Base-by-base conservation (phyloP, 2,329 filamentous ascomycete species). In the Mollisia scopiformis region DNA sequence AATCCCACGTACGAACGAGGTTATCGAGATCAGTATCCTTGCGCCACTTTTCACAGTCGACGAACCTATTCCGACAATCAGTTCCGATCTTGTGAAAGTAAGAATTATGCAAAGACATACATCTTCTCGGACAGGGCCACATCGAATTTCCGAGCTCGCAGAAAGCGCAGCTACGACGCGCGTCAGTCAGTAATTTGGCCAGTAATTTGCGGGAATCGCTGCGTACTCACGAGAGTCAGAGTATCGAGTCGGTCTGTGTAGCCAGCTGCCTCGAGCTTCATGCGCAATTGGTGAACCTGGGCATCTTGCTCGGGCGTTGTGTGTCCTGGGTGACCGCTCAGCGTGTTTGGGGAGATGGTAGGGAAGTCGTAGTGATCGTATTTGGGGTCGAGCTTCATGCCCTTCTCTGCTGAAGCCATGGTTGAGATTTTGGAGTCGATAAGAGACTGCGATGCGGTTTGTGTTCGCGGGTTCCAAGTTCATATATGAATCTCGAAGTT, bases 351-450 rank as follows among this genome's bases (percentile, higher is more conserved):
- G 50, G 92, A 87, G 65, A 85, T 89, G 66, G 88, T 92, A 65
- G 95, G 95, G 82, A 86, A 98, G 78, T 97, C 93, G 79, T 95
- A 98, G 82, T 96, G 77, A 80, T 98, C 95, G 83, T 98, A 96
- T 81, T 97, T 97, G 76, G 91, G 84, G 78, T 96, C 88, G 71
- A 92, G 75, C 75, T 86, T 79, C 4, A 70, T 58, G 11, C 62
- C 21, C 6, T 65, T 62, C 13, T 58, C 50, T 13, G 43, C 58
- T 27, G 70, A 52, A 21, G 71, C 66, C 72, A 74, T 74, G 13
- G 50, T 55, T 60, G 53, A 51, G 58, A 56, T 5, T 41, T 11
- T 57, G 16, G n/a, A 25, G 30, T 25, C 39, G 19, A 33, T 35
- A 16, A 8, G 53, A 27, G 14, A 23, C 11, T 27, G 43, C 13